Evolutionary conservation across 23 red algal genomes (phyloP).

Genomic region (Gracilaria caudata): DNA sequence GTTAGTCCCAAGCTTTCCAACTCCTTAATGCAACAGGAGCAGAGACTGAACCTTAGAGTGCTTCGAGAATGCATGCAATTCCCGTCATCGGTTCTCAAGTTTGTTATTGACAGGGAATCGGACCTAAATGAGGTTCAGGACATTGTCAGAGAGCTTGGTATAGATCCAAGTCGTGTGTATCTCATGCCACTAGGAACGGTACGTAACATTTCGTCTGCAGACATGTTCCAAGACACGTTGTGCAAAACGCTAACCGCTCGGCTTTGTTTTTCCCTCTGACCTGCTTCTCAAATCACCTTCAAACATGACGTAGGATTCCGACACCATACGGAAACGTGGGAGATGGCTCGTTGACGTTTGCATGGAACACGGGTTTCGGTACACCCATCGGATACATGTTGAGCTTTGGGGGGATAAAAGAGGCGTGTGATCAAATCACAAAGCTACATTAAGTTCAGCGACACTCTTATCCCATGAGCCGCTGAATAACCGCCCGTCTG

Average conservation of each 20-base stretch:
- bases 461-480: conserved; percentile 88
- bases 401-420: conserved; percentile 92
- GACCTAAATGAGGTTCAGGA: conserved; percentile 83
- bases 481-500: conserved; percentile 53
- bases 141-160: conserved; percentile 49
- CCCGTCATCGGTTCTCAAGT: conserved; percentile 84
- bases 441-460: conserved; percentile 55
- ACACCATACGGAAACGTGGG: conserved; percentile 65
- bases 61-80: conserved; percentile 73
- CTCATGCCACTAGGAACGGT: conserved; percentile 96
- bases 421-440: conserved; percentile 76
- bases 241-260: not conserved
- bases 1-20: conserved; percentile 95
- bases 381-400: conserved; percentile 94
- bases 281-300: not conserved
- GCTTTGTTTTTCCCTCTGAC: not conserved
- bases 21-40: conserved; percentile 57
- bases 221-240: not conserved
- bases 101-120: conserved; percentile 68
- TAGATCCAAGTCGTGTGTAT: conserved; percentile 74
- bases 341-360: conserved; percentile 82
- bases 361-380: conserved; percentile 77
- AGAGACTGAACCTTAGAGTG: conserved; percentile 65
- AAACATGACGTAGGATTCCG: conserved; percentile 43
- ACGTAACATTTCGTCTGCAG: not conserved